Evolutionary conservation across 192 early-diverging fungal genomes (phyloP), one percentile per base, ranked within the genome.

Genomic region (Linnemannia elongata): DNA sequence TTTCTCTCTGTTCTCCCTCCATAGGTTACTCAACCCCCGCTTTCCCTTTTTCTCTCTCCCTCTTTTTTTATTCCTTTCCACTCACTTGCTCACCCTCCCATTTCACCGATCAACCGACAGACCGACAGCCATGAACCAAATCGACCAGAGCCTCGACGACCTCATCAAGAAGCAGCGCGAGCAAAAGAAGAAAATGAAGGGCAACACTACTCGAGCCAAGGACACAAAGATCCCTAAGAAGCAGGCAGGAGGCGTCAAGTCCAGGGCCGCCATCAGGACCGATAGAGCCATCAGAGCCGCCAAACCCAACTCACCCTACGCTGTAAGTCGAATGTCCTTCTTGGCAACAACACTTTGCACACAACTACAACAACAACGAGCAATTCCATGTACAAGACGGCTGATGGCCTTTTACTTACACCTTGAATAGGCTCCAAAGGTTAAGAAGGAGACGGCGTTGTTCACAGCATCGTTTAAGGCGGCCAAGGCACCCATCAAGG

Each of bases 401-500:
- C 45, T 22, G 10, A 70, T n/a, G 55, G 27, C 54, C 4, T 60
- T 60, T 1, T n/a, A 27, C n/a, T 27, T 27, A 6, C n/a, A 27
- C 7, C n/a, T 60, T 6, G 4, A 33, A 66, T 30, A 66, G 60
- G 60, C 27, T 33, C 30, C 60, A 66, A 55, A 30, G 30, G 57
- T 74, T n/a, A 68, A 80, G 49, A 86, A 81, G 68, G 85, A 87
- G 47, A 66, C 63, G 0, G 85, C 85, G 4, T 38, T 87, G 24
- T 87, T 87, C 73, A 81, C 85, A 69, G 85, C 76, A 22, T 81
- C 85, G 17, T 81, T 74, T 72, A 77, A 81, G 68, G 79, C 85
- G 7, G 71, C 79, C 22, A 77, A 74, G 38, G 85, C 85, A 24
- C 85, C 85, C 13, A 66, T 87, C 44, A 81, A 76, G 3, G 78